These are phyloP conservation scores for Annulohypoxylon stygium DNA, from an alignment of 495 filamentous ascomycete genomes.

Conservation along the genomic window DNA sequence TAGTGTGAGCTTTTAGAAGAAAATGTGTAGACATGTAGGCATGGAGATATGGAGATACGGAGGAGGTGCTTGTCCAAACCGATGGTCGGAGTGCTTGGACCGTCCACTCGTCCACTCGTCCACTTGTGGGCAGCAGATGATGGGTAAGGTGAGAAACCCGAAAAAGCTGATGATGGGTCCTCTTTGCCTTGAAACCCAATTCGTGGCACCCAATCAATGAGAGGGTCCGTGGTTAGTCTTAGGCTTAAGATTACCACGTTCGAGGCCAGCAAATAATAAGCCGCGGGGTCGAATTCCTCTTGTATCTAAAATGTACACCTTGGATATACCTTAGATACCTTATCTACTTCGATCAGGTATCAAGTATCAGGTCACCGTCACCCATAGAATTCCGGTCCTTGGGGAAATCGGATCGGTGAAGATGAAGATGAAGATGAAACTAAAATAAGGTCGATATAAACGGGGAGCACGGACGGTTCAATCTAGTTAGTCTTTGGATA, in stretches of 20 bases:
- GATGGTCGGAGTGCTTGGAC: slow-evolving; percentile 24
- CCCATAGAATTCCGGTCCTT: slow-evolving; percentile 9
- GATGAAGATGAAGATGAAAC: slow-evolving; percentile 22
- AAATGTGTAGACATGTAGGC: neutral
- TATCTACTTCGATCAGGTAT: too few relatives aligned
- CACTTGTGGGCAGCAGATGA: slow-evolving; percentile 35
- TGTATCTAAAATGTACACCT: slow-evolving; percentile 13
- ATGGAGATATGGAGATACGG: neutral
- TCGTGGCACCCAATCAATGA: slow-evolving; percentile 46
- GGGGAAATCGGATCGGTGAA: slow-evolving; percentile 35
- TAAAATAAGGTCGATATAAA: slow-evolving; percentile 35
- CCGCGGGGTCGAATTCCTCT: slow-evolving; percentile 35
- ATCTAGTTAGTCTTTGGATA: slow-evolving; percentile 37
- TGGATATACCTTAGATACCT: neutral
- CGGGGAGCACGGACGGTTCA: slow-evolving; percentile 26
- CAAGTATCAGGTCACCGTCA: slow-evolving; percentile 3
- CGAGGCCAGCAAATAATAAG: slow-evolving; percentile 44
- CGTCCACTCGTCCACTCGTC: slow-evolving; percentile 34
- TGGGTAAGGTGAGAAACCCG: slow-evolving; percentile 48
- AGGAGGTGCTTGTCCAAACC: slow-evolving; percentile 13
- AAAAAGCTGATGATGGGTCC: slow-evolving; percentile 42
- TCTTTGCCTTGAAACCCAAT: slow-evolving; percentile 37
- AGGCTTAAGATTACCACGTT: slow-evolving; percentile 15
- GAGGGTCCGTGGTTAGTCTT: slow-evolving; percentile 18
- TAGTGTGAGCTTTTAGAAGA: neutral